Evolutionary conservation across 805 yeast genomes (phyloP).

Genomic region (Wickerhamomyces hampshirensis): DNA sequence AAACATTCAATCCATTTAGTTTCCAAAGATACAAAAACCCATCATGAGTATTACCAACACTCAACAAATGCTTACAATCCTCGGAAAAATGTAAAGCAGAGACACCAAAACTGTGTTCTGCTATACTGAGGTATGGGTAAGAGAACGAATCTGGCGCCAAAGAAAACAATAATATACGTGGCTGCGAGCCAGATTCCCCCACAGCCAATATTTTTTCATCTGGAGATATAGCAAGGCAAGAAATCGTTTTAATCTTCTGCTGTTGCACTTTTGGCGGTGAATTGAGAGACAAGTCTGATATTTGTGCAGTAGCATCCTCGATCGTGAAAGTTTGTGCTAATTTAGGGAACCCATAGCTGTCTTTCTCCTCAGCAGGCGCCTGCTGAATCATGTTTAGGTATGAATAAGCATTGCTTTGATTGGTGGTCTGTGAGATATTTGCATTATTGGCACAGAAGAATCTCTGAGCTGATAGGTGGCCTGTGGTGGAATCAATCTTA

Average conservation of each 20-base stretch:
- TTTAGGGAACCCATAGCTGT: slow-evolving; percentile 13
- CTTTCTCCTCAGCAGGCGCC: slow-evolving; percentile 11
- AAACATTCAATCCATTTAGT: slow-evolving; percentile 26
- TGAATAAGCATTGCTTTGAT: slow-evolving; percentile 11
- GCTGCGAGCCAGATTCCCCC: slow-evolving; percentile 69
- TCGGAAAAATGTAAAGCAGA: slow-evolving; percentile 51
- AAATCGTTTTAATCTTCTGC: slow-evolving; percentile 44
- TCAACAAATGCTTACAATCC: slow-evolving; percentile 49
- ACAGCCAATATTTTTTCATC: slow-evolving; percentile 52
- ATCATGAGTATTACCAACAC: slow-evolving; percentile 65
- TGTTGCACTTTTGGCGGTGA: slow-evolving; percentile 22
- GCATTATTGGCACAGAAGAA: slow-evolving; percentile 45
- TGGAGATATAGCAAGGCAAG: slow-evolving; percentile 56
- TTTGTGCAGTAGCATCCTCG: slow-evolving; percentile 6
- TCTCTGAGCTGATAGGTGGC: slow-evolving; percentile 32
- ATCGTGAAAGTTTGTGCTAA: slow-evolving; percentile 11
- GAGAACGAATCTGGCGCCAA: slow-evolving; percentile 43
- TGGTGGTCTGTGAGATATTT: slow-evolving; percentile 1
- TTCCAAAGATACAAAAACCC: slow-evolving; percentile 65
- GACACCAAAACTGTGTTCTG: slow-evolving; percentile 66
- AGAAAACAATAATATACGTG: slow-evolving; percentile 57
- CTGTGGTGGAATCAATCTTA: slow-evolving; percentile 23
- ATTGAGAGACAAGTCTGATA: slow-evolving; percentile 10
- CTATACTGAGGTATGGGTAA: slow-evolving; percentile 47
- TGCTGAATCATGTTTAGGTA: slow-evolving; percentile 12